Evolutionary conservation across 2,329 filamentous ascomycete species (phyloP).

Genomic region (Botrytis porri): DNA sequence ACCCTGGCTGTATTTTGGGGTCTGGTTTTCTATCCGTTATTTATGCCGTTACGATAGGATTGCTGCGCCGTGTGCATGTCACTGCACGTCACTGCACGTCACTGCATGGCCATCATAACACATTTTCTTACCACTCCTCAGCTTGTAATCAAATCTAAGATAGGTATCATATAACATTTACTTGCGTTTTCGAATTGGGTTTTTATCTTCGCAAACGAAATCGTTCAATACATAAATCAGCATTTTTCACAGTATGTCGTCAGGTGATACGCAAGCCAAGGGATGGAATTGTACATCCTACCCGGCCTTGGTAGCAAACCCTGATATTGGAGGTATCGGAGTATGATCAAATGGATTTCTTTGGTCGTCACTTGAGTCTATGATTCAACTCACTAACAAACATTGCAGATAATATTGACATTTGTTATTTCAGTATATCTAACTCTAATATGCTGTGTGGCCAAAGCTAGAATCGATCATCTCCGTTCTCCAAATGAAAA

Average conservation of each 20-base stretch:
- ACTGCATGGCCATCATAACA: background rate
- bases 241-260: background rate
- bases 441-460: background rate
- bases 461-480: background rate
- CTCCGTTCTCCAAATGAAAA: background rate
- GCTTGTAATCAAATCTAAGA: background rate
- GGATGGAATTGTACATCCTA: background rate
- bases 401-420: background rate
- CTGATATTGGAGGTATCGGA: background rate
- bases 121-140: background rate
- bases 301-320: background rate
- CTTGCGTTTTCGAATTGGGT: background rate
- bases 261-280: background rate
- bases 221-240: background rate
- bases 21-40: background rate
- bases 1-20: background rate
- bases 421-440: background rate
- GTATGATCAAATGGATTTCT: background rate
- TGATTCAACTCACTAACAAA: background rate
- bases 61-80: background rate
- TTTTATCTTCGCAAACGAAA: background rate
- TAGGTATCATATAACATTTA: background rate
- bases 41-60: background rate
- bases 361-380: background rate
- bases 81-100: background rate